Conservation (phyloP, 768 basidiomycete species). For the Neoboletus brunneissimus region DNA sequence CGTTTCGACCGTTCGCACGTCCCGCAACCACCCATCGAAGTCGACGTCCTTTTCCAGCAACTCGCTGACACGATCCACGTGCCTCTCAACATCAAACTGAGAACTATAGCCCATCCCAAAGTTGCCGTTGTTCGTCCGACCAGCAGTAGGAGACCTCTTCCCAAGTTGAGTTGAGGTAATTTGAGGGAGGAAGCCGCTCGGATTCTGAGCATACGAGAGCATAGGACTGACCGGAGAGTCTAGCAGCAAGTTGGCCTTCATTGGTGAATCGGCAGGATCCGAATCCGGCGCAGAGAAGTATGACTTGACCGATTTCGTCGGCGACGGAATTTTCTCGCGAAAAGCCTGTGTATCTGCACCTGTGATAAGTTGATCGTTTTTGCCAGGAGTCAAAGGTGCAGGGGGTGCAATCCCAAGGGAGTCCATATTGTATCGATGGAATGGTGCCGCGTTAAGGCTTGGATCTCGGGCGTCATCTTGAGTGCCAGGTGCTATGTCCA, state of each 20-base stretch:
- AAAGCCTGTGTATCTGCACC: not conserved
- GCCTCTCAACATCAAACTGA: constrained; percentile 56
- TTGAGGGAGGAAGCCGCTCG: constrained; percentile 36
- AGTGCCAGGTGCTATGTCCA: constrained; percentile 3
- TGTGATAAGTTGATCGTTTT: not conserved
- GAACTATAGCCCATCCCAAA: constrained; percentile 51
- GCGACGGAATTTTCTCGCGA: constrained; percentile 24
- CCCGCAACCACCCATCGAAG: constrained; percentile 51
- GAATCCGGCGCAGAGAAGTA: constrained; percentile 40
- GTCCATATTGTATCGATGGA: not conserved
- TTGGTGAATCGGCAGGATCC: constrained; percentile 26
- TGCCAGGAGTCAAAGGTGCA: constrained; percentile 1
- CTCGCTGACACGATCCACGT: constrained; percentile 51
- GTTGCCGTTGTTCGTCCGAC: constrained; percentile 24
- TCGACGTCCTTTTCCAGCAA: constrained; percentile 59
- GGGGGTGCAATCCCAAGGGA: not conserved
- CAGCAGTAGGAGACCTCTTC: constrained; percentile 12
- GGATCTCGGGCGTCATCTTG: constrained; percentile 2
- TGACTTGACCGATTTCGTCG: constrained; percentile 34
- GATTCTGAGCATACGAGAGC: constrained; percentile 36
- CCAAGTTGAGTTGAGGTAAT: constrained; percentile 37
- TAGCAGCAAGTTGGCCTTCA: constrained; percentile 25
- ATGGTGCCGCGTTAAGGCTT: not conserved
- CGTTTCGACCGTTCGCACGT: constrained; percentile 35
- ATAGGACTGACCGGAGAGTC: constrained; percentile 35